Conservation (phyloP, 2,329 filamentous ascomycete species). For the Pseudopithomyces maydicus region DNA sequence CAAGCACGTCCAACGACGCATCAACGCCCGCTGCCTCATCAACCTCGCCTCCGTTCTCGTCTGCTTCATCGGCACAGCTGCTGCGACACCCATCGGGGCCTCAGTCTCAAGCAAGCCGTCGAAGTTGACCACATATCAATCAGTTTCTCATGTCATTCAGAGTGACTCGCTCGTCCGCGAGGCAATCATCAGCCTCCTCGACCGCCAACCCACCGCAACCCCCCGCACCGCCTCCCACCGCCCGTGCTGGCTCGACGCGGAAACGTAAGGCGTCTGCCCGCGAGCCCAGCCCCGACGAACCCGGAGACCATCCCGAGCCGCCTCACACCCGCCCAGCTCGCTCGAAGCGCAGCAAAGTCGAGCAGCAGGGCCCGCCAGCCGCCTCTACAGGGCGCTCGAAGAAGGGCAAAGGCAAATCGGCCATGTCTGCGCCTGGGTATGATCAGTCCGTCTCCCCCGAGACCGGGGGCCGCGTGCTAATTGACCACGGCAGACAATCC, state of each 20-base stretch:
- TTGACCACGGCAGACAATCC: constrained; percentile 57
- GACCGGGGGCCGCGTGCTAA: constrained; percentile 20
- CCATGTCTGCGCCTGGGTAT: constrained; percentile 76
- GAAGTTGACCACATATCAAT: constrained; percentile 29
- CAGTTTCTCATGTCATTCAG: constrained; percentile 88
- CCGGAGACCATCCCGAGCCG: constrained; percentile 45
- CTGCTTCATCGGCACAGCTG: constrained; percentile 30
- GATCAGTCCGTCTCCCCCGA: constrained; percentile 27
- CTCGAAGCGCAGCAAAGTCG: constrained; percentile 67
- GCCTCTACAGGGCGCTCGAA: constrained; percentile 55
- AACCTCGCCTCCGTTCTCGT: constrained; percentile 21
- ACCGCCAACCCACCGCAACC: constrained; percentile 51
- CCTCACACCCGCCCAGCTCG: constrained; percentile 42
- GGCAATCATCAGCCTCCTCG: constrained; percentile 73
- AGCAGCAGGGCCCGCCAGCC: constrained; percentile 55
- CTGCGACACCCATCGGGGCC: constrained; percentile 34
- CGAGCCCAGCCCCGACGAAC: constrained; percentile 53
- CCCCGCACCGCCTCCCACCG: constrained; percentile 44
- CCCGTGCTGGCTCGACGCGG: constrained; percentile 58
- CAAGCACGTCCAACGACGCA: constrained; percentile 6
- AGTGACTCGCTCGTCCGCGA: constrained; percentile 93
- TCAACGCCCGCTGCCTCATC: constrained; percentile 10
- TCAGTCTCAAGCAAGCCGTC: constrained; percentile 37
- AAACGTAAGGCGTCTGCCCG: constrained; percentile 75
- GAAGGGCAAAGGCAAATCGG: constrained; percentile 65